Conservation (phyloP, 108 stramenopile species). For the Stephanodiscus minutulus region DNA sequence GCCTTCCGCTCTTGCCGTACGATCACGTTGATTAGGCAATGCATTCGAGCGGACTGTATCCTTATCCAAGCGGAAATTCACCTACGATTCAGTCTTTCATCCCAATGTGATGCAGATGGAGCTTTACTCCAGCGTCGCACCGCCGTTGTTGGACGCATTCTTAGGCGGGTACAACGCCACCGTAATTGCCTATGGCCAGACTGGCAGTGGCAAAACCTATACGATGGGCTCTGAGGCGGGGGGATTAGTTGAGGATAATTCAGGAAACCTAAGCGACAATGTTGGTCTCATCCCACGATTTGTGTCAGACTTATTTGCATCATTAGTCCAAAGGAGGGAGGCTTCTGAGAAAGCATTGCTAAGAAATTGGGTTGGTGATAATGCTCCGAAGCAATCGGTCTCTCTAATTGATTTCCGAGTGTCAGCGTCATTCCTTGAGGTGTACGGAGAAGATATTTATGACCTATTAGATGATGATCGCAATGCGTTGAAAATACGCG, state of each 20-base stretch:
- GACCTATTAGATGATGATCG: slow-evolving; percentile 82
- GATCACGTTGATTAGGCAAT: slow-evolving; percentile 23
- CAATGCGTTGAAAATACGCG: slow-evolving; percentile 75
- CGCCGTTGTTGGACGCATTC: slow-evolving; percentile 75
- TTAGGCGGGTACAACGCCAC: slow-evolving; percentile 93
- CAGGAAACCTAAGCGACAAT: slow-evolving; percentile 45
- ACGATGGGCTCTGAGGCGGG: slow-evolving; percentile 90
- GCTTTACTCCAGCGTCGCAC: slow-evolving; percentile 73
- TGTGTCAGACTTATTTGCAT: slow-evolving; percentile 78
- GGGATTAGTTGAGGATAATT: slow-evolving; percentile 39
- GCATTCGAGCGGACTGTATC: slow-evolving; percentile 54
- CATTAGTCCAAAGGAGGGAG: slow-evolving; percentile 44
- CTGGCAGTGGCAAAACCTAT: slow-evolving; percentile 61
- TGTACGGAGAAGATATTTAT: slow-evolving; percentile 94
- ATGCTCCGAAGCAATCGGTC: background rate
- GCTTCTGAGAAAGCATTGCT: slow-evolving; percentile 43
- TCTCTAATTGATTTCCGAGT: slow-evolving; percentile 62
- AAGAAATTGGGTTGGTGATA: slow-evolving; percentile 19
- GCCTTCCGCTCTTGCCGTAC: background rate
- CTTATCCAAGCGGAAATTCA: slow-evolving; percentile 68
- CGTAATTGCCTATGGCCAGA: slow-evolving; percentile 71
- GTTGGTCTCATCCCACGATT: slow-evolving; percentile 90
- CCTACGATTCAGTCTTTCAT: slow-evolving; percentile 85
- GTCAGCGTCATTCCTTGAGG: slow-evolving; percentile 91
- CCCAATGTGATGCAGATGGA: slow-evolving; percentile 53